These are phyloP conservation scores for Arthroderma sp. DNA, from an alignment of 2,329 filamentous ascomycete genomes.

Conservation along the genomic window DNA sequence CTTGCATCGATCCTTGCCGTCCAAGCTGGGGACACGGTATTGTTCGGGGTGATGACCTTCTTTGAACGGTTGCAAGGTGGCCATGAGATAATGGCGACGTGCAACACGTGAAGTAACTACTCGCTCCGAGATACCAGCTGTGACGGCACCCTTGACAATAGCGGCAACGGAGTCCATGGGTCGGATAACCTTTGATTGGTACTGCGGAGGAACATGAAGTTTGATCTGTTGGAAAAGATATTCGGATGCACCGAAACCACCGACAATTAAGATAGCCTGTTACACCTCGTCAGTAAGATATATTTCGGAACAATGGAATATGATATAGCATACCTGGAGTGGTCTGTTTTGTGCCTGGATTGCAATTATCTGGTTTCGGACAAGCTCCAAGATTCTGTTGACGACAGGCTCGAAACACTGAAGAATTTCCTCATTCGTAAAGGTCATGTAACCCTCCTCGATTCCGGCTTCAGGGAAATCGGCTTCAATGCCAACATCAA, in stretches of 20 bases:
- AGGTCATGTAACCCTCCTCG: constrained; percentile 99
- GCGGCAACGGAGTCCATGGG: constrained; percentile 98
- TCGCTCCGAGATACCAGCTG: constrained; percentile 91
- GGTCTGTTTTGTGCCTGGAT: constrained; percentile 94
- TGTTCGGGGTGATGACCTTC: constrained; percentile 97
- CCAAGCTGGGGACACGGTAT: constrained; percentile 89
- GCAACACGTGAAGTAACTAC: constrained; percentile 95
- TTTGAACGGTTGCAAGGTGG: constrained; percentile 95
- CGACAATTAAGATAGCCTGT: constrained; percentile 85
- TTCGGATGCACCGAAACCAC: constrained; percentile 95
- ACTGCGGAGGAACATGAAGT: constrained; percentile 92
- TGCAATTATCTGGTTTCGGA: constrained; percentile 95
- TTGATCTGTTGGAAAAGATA: constrained; percentile 99
- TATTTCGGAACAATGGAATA: no score
- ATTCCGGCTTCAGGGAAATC: constrained; percentile 97
- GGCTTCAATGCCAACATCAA: constrained; percentile 95
- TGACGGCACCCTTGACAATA: constrained; percentile 96
- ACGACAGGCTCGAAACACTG: constrained; percentile 98
- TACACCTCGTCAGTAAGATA: no score
- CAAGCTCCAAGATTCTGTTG: constrained; percentile 88
- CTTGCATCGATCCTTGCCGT: constrained; percentile 96
- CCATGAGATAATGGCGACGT: constrained; percentile 97
- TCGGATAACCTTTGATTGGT: constrained; percentile 93
- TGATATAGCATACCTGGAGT: constrained; percentile 49
- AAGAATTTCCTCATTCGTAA: constrained; percentile 96